phyloP scores from a whole-genome alignment of 2,329 filamentous ascomycete genomes.

The Xylariaceae sp. region DNA sequence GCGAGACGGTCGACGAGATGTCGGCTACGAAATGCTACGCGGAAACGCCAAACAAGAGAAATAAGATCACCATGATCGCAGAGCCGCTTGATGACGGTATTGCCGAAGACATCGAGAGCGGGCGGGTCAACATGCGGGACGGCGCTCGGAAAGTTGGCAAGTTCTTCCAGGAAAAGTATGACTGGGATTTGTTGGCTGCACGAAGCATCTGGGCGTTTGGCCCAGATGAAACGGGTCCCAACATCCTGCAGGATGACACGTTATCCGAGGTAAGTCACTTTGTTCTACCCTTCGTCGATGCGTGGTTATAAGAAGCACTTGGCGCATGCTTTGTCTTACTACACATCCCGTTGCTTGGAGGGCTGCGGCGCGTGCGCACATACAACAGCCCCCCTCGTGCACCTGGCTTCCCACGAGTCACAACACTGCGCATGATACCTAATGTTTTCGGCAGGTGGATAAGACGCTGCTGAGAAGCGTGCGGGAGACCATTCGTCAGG shows the following conservation, averaged over 20 bases:
- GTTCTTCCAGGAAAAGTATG: constrained; percentile 96
- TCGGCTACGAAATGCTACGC: constrained; percentile 98
- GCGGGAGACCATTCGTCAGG: constrained; percentile 88
- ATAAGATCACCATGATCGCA: constrained; percentile 97
- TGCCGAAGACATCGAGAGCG: constrained; percentile 87
- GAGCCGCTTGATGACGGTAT: constrained; percentile 95
- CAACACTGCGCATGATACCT: constrained; percentile 26
- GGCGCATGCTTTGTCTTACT: constrained; percentile 25
- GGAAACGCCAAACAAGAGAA: constrained; percentile 97
- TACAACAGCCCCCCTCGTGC: constrained; percentile 22
- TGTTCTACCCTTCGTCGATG: constrained; percentile 10
- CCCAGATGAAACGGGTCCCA: constrained; percentile 88
- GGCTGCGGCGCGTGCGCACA: constrained; percentile 25
- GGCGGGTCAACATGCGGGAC: constrained; percentile 85
- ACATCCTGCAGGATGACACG: constrained; percentile 95
- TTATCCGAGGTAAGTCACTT: constrained; percentile 66
- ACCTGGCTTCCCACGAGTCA: constrained; percentile 22
- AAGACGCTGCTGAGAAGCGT: constrained; percentile 84
- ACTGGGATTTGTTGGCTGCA: constrained; percentile 91
- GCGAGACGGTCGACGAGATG: constrained; percentile 95
- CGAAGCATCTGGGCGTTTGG: constrained; percentile 98
- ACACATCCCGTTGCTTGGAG: constrained; percentile 20
- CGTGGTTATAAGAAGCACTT: constrained; percentile 13
- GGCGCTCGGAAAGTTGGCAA: constrained; percentile 90
- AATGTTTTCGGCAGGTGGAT: constrained; percentile 61